phyloP scores from a whole-genome alignment of 176 grass and related monocot species.

The Microstegium vimineum region DNA sequence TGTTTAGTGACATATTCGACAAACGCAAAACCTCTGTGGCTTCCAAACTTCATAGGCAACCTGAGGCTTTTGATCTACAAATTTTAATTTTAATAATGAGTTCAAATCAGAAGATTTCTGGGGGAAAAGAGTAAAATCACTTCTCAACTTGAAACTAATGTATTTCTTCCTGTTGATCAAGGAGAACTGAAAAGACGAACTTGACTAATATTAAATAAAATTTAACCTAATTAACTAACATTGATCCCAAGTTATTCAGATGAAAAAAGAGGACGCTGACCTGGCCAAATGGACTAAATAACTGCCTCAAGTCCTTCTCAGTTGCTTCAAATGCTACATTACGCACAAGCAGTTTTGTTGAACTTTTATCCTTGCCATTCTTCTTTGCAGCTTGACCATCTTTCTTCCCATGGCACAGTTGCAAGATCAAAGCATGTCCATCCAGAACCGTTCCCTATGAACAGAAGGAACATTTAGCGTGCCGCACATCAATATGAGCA shows the following conservation, averaged over 20 bases:
- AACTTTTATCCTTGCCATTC: constrained; percentile 73
- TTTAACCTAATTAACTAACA: not conserved
- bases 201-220: not conserved
- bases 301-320: constrained; percentile 72
- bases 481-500: not conserved
- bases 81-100: not conserved
- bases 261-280: constrained; percentile 29
- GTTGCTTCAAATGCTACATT: constrained; percentile 98
- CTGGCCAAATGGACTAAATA: constrained; percentile 97
- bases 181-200: not conserved
- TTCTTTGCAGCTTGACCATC: constrained; percentile 54
- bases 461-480: constrained; percentile 2
- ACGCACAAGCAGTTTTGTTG: constrained; percentile 84
- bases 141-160: not conserved
- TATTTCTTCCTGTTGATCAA: not conserved
- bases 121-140: not conserved
- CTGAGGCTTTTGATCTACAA: constrained; percentile 80
- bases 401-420: constrained; percentile 84
- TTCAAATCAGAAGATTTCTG: not conserved
- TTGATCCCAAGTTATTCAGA: not conserved
- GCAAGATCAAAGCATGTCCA: constrained; percentile 89
- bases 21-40: constrained; percentile 92
- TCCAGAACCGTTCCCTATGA: constrained; percentile 87
- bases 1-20: constrained; percentile 84
- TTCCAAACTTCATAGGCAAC: constrained; percentile 88